A percentile compares a stretch with the other conserved stretches of the same genome.
These are phyloP conservation scores for Phytopythium montanum DNA, from an alignment of 352 stramenopile species.

Conservation along the genomic window DNA sequence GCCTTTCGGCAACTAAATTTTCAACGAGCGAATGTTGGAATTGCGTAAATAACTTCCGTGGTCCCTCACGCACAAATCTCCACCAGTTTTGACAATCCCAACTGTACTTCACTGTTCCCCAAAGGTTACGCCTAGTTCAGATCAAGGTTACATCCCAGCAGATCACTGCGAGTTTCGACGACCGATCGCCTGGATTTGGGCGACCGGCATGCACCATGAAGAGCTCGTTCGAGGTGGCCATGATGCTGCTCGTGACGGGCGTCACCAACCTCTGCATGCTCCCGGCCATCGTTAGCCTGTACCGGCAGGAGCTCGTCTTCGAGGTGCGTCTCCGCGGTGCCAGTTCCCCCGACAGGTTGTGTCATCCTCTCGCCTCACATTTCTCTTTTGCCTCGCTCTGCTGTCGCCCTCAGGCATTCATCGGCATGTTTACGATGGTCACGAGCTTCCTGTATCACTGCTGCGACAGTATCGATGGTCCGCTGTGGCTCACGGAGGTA, in stretches of 20 bases:
- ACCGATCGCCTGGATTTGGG: neutral
- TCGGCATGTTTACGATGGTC: slow-evolving; percentile 73
- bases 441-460: slow-evolving; percentile 82
- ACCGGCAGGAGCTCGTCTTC: slow-evolving; percentile 55
- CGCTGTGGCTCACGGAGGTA: slow-evolving; percentile 75
- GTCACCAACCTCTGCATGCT: slow-evolving; percentile 82
- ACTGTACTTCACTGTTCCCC: neutral
- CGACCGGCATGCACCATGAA: slow-evolving; percentile 28
- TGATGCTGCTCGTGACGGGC: slow-evolving; percentile 74
- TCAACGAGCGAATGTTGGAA: neutral
- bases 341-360: neutral
- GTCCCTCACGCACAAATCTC: slow-evolving; percentile 16
- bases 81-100: neutral
- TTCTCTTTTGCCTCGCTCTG: neutral
- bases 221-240: slow-evolving; percentile 52
- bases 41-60: neutral
- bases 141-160: neutral
- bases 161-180: neutral
- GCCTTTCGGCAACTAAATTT: slow-evolving; percentile 49
- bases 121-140: neutral
- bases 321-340: slow-evolving; percentile 34
- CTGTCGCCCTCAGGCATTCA: slow-evolving; percentile 48
- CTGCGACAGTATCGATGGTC: slow-evolving; percentile 69
- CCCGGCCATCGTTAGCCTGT: slow-evolving; percentile 59
- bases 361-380: neutral